A percentile compares a stretch with the other conserved stretches of the same genome.
These are phyloP conservation scores for Triticum monococcum DNA, from an alignment of 176 grass and related monocot species.

Conservation along the genomic window DNA sequence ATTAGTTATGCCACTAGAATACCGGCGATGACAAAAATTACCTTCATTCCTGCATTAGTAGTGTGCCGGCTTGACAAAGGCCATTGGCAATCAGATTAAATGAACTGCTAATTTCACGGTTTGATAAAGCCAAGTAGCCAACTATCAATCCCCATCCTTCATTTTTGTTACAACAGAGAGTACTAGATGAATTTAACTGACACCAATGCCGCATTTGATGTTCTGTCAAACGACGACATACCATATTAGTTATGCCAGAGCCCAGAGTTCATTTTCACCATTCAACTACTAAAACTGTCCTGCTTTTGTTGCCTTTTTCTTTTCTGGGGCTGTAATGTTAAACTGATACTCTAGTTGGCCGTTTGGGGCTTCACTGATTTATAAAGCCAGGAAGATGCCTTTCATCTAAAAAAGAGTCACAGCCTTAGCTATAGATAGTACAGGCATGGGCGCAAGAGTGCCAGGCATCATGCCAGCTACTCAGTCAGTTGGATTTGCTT, in stretches of 20 bases:
- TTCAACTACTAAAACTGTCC: background rate
- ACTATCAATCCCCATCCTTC: background rate
- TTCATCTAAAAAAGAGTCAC: background rate
- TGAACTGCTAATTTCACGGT: background rate
- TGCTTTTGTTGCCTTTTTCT: background rate
- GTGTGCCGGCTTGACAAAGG: background rate
- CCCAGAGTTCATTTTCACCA: background rate
- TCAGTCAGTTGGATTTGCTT: slow-evolving; percentile 2
- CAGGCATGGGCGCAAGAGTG: background rate
- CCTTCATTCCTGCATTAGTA: background rate
- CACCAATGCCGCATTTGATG: background rate
- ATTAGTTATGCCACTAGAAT: background rate
- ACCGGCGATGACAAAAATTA: background rate
- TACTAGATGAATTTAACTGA: background rate
- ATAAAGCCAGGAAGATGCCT: background rate
- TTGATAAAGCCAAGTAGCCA: background rate
- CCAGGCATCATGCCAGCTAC: background rate
- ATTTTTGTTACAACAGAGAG: background rate
- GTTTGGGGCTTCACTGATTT: too few species aligned
- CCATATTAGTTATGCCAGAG: background rate
- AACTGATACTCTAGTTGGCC: too few species aligned
- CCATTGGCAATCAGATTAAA: background rate
- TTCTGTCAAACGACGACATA: background rate
- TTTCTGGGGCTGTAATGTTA: background rate
- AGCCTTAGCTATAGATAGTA: background rate